A percentile compares a stretch with the other conserved stretches of the same genome.
Conservation (phyloP, 352 stramenopile species). For the Phytopythium kandeliae region DNA sequence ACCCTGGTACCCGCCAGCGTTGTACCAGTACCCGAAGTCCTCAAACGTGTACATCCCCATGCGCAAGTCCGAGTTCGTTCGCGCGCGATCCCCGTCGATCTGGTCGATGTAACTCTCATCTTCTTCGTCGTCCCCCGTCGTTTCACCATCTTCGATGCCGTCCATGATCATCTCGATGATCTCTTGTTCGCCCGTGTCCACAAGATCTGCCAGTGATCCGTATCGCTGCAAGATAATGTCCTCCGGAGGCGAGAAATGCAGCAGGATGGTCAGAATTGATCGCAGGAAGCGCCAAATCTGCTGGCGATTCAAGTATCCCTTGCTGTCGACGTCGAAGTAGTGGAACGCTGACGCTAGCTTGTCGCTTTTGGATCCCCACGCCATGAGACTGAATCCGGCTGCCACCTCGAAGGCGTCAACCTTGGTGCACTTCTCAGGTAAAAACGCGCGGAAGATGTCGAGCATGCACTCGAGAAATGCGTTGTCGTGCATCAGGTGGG, state of each 20-base stretch:
- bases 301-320: slow-evolving; percentile 69
- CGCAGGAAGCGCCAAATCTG: slow-evolving; percentile 84
- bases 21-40: slow-evolving; percentile 85
- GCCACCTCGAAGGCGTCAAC: slow-evolving; percentile 84
- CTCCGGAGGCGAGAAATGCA: slow-evolving; percentile 64
- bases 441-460: slow-evolving; percentile 64
- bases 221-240: slow-evolving; percentile 50
- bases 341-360: slow-evolving; percentile 80
- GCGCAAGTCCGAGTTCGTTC: slow-evolving; percentile 43
- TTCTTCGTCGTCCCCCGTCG: slow-evolving; percentile 10
- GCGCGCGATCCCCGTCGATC: slow-evolving; percentile 30
- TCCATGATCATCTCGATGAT: slow-evolving; percentile 79
- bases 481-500: slow-evolving; percentile 70
- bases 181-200: slow-evolving; percentile 72
- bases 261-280: slow-evolving; percentile 66
- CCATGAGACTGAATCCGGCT: slow-evolving; percentile 75
- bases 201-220: slow-evolving; percentile 60
- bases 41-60: slow-evolving; percentile 73
- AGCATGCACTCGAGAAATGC: slow-evolving; percentile 76
- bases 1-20: slow-evolving; percentile 61
- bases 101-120: slow-evolving; percentile 24
- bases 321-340: slow-evolving; percentile 82
- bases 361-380: slow-evolving; percentile 83
- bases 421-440: slow-evolving; percentile 50
- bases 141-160: slow-evolving; percentile 22